Base-by-base conservation (phyloP, 345 rosid species). In the Jatropha curcas region DNA sequence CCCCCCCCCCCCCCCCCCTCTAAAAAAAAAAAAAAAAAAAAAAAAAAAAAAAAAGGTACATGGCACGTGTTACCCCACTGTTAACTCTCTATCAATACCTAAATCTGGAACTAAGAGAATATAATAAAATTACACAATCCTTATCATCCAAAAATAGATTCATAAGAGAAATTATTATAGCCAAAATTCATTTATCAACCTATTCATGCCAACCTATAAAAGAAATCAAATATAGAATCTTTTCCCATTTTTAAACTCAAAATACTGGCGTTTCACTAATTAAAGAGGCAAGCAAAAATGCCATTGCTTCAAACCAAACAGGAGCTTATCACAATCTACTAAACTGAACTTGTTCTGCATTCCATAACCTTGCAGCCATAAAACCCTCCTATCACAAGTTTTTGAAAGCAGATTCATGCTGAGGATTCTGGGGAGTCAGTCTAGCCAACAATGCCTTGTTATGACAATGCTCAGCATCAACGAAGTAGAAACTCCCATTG, bases 401-500 rank as follows among this genome's bases (percentile, higher is more conserved):
- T 87, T 91, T 95, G 72, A 91, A 87, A 74, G 97, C 94, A 4
- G 97, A 91, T 62, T 88, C 90, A 7, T 82, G 92, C 48, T 84
- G 76, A 71, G 85, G 83, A 73, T 89, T 86, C 53, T 83, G 79
- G 8, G 96, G 96, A 58, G 85, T 88, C 69, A 92, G 79, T 81
- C 86, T 90, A 0, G 97, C 93, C 88, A 95, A 73, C 83, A 92
- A 80, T 11, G 97, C 98, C 84, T 93, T 95, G 86, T 95, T 93
- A 2, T 77, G 91, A 65, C 98, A 95, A 81, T 86, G 92, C 28
- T 93, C 91, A n/a, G 77, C 70, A 55, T 95, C 96, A 34, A 95
- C 81, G 27, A 83, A 92, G 82, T 91, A 93, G 88, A 83, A 90
- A 24, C 76, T 76, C 55, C 85, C 93, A 11, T 92, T 85, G 7